A percentile compares a stretch with the other conserved stretches of the same genome.
Evolutionary conservation across 2,329 filamentous ascomycete genomes (phyloP).

Genomic region (Neocucurbitaria cava): DNA sequence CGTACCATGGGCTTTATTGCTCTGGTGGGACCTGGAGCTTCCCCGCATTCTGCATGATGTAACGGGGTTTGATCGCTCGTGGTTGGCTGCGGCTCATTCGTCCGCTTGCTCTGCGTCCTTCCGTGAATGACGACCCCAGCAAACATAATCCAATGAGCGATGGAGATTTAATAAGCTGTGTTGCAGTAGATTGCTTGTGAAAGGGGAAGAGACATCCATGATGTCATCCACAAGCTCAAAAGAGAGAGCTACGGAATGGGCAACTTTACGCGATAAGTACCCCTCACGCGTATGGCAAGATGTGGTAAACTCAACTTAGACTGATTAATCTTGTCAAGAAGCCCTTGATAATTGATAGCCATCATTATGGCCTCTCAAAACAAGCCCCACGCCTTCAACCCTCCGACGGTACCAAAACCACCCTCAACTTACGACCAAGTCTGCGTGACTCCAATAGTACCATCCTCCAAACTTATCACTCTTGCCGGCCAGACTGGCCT

Average conservation of each 20-base stretch:
- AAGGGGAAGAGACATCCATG: background rate
- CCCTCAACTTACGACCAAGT: conserved; percentile 42
- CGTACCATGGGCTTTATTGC: conserved; percentile 14
- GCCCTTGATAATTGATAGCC: background rate
- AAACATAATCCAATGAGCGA: conserved; percentile 8
- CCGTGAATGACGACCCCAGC: background rate
- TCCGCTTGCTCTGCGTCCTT: conserved; percentile 1
- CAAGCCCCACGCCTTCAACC: conserved; percentile 43
- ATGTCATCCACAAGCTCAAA: background rate
- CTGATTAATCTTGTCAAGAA: background rate
- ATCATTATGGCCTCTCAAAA: conserved; percentile 18
- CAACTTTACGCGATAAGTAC: conserved; percentile 2
- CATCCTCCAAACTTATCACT: conserved; percentile 39
- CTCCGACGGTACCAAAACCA: conserved; percentile 30
- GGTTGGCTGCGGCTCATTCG: conserved; percentile 11
- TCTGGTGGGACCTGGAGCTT: conserved; percentile 18
- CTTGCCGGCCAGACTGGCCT: conserved; percentile 43
- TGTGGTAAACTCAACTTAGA: too few relatives aligned
- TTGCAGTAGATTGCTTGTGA: background rate
- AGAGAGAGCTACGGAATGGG: background rate
- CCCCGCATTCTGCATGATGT: conserved; percentile 29
- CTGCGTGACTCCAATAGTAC: conserved; percentile 38
- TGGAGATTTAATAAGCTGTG: conserved; percentile 7
- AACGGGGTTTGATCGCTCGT: background rate
- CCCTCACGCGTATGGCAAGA: conserved; percentile 13